A percentile compares a stretch with the other conserved stretches of the same genome.
Evolutionary conservation across 495 filamentous ascomycete genomes (phyloP).

Genomic region (Hyphodiscus hymeniophilus): DNA sequence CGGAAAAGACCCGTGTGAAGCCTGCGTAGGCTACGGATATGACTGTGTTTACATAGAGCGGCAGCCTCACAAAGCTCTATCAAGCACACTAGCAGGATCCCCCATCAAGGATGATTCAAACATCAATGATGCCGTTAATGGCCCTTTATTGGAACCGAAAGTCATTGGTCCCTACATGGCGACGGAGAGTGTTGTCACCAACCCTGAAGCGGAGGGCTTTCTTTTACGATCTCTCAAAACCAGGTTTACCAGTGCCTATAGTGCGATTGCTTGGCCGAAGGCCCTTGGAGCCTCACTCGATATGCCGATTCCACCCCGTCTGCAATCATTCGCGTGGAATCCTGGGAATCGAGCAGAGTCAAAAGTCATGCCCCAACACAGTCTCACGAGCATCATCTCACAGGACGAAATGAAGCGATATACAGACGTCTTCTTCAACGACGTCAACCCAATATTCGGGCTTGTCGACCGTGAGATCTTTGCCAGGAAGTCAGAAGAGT

Average conservation of each 20-base stretch:
- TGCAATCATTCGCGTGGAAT: slow-evolving; percentile 48
- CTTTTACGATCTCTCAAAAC: slow-evolving; percentile 14
- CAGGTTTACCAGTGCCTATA: slow-evolving; percentile 38
- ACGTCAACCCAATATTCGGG: slow-evolving; percentile 39
- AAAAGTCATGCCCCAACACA: slow-evolving; percentile 8
- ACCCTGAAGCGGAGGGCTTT: background rate
- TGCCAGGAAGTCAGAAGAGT: slow-evolving; percentile 22
- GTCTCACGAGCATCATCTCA: slow-evolving; percentile 30
- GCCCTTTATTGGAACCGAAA: background rate
- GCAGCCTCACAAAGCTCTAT: background rate
- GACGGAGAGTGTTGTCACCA: background rate
- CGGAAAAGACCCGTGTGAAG: slow-evolving; percentile 7
- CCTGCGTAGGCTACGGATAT: slow-evolving; percentile 10
- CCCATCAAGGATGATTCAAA: background rate
- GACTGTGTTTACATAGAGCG: slow-evolving; percentile 9
- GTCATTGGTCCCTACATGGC: background rate
- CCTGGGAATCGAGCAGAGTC: slow-evolving; percentile 31
- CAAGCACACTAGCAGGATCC: background rate
- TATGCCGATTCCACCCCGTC: slow-evolving; percentile 36
- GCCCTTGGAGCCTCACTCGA: slow-evolving; percentile 41
- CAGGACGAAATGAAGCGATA: slow-evolving; percentile 27
- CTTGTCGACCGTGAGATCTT: slow-evolving; percentile 34
- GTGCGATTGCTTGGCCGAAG: slow-evolving; percentile 41
- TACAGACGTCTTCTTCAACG: slow-evolving; percentile 37
- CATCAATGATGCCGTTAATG: background rate